phyloP scores from a whole-genome alignment of 495 filamentous ascomycete genomes.

The Astrocystis sublimbata region DNA sequence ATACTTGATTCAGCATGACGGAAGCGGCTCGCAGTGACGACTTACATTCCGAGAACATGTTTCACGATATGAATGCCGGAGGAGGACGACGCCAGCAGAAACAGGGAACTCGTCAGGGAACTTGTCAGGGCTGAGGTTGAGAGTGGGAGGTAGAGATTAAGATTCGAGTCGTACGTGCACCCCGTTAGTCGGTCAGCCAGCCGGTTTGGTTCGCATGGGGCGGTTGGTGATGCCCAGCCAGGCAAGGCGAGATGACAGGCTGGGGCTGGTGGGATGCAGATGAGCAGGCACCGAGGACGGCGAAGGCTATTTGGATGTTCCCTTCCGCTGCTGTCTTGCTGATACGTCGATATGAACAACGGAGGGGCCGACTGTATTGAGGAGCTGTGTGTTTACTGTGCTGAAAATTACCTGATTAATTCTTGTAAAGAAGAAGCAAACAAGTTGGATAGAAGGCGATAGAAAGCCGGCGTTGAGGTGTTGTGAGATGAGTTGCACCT shows the following conservation, averaged over 20 bases:
- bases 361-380: not conserved
- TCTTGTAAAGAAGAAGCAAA: too few species aligned
- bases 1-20: slow-evolving; percentile 8
- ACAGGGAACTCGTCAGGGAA: not conserved
- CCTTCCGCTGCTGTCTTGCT: too few species aligned
- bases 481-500: too few species aligned
- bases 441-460: not conserved
- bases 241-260: slow-evolving; percentile 7
- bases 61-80: slow-evolving; percentile 21
- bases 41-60: slow-evolving; percentile 99
- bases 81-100: slow-evolving; percentile 36
- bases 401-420: not conserved
- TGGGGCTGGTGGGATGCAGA: not conserved
- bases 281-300: not conserved
- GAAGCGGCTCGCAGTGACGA: slow-evolving; percentile 14
- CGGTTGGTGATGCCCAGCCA: slow-evolving; percentile 18
- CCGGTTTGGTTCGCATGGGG: not conserved
- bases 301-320: not conserved
- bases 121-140: too few species aligned
- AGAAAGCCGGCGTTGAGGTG: not conserved
- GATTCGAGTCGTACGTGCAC: not conserved
- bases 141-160: slow-evolving; percentile 1
- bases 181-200: not conserved
- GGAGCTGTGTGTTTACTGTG: not conserved
- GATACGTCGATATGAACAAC: slow-evolving; percentile 2